Conservation (phyloP, 2,329 filamentous ascomycete species). For the Trichoderma koningiopsis region DNA sequence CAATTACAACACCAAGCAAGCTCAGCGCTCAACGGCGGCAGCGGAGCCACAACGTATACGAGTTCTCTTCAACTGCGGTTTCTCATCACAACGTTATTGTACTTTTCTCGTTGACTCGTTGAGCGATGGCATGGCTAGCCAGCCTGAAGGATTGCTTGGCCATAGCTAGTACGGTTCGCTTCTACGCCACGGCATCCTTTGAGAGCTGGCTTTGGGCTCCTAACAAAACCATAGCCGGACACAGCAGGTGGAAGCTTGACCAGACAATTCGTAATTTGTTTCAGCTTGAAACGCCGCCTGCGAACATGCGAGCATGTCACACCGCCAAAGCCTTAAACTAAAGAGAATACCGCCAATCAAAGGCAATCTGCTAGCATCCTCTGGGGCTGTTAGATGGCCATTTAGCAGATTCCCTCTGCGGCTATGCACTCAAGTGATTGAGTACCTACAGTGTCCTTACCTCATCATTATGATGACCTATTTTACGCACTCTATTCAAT, state of each 20-base stretch:
- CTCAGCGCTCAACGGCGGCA: not conserved
- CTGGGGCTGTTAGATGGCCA: conserved; percentile 6
- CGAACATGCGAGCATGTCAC: conserved; percentile 17
- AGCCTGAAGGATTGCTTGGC: conserved; percentile 13
- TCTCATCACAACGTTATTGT: not conserved
- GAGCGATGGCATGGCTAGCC: not conserved
- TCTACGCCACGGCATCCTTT: conserved; percentile 14
- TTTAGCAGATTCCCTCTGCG: conserved; percentile 1
- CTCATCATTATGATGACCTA: not conserved
- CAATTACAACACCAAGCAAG: not conserved
- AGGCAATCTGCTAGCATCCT: not conserved
- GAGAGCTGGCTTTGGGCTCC: conserved; percentile 3
- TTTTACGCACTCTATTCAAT: not conserved
- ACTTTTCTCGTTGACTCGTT: not conserved
- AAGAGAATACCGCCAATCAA: not conserved
- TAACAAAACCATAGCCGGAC: not conserved
- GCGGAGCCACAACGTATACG: not conserved
- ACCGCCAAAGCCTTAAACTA: conserved; percentile 4
- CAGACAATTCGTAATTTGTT: conserved; percentile 5
- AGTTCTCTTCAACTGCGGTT: too few species aligned
- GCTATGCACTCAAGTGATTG: not conserved
- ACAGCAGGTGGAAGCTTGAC: conserved; percentile 5
- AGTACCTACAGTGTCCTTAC: not conserved
- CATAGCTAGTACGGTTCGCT: not conserved
- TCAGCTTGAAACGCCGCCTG: conserved; percentile 17